Evolutionary conservation across 1,284 basidiomycete genomes (phyloP).

Genomic region (Cryptococcus sp.): DNA sequence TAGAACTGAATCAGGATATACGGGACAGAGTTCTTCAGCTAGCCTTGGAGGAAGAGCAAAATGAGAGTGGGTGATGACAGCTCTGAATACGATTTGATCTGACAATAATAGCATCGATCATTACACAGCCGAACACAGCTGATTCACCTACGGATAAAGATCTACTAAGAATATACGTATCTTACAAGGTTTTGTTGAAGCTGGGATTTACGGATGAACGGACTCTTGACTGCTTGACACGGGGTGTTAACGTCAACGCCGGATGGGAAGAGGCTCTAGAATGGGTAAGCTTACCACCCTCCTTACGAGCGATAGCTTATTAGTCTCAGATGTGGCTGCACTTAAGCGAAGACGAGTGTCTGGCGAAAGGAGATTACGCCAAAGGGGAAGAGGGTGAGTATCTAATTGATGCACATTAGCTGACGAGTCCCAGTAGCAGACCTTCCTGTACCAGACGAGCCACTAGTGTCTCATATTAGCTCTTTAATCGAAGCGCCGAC

Average conservation of each 20-base stretch:
- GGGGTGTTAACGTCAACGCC: slow-evolving; percentile 48
- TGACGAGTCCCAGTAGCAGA: too few species aligned
- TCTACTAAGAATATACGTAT: slow-evolving; percentile 65
- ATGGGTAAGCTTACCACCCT: slow-evolving; percentile 61
- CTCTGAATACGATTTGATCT: not conserved
- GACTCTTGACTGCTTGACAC: slow-evolving; percentile 48
- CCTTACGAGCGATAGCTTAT: slow-evolving; percentile 2
- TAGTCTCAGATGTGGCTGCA: slow-evolving; percentile 61
- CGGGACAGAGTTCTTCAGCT: slow-evolving; percentile 57
- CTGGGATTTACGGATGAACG: slow-evolving; percentile 73
- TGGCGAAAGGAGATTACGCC: slow-evolving; percentile 28
- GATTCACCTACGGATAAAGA: slow-evolving; percentile 58
- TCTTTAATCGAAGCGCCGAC: too few species aligned
- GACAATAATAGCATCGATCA: too few species aligned
- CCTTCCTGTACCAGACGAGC: too few species aligned
- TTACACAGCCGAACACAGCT: too few species aligned
- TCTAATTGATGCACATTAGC: not conserved
- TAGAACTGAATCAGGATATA: slow-evolving; percentile 62
- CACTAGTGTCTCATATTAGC: too few species aligned
- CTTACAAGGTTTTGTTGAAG: slow-evolving; percentile 75
- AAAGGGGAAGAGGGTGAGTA: not conserved
- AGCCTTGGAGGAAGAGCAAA: slow-evolving; percentile 38
- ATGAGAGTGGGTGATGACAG: not conserved
- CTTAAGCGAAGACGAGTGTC: slow-evolving; percentile 62
- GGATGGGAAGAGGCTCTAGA: slow-evolving; percentile 88